Conservation (phyloP, 1,284 basidiomycete genomes). For the Termitomyces sp. region DNA sequence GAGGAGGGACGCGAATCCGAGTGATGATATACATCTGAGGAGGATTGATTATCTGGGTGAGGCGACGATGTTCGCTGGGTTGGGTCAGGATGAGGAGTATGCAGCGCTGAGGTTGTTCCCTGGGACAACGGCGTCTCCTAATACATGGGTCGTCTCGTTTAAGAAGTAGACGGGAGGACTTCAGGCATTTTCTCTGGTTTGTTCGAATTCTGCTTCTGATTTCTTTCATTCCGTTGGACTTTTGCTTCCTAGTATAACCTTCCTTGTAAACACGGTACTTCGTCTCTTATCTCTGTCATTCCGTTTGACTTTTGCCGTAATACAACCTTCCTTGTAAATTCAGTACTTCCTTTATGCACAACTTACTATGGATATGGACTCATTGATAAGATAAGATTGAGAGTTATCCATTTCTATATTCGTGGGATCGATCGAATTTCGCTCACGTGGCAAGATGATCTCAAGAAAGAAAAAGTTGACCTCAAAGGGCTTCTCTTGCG, state of each 20-base stretch:
- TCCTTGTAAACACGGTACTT: background rate
- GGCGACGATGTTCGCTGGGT: constrained; percentile 47
- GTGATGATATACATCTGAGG: constrained; percentile 31
- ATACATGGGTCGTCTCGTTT: constrained; percentile 30
- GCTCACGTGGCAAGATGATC: constrained; percentile 8
- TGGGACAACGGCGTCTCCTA: constrained; percentile 22
- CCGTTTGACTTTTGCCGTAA: background rate
- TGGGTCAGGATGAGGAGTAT: constrained; percentile 53
- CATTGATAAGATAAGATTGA: too few species aligned
- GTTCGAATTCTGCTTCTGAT: too few species aligned
- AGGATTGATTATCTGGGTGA: constrained; percentile 59
- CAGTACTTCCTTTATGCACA: too few species aligned
- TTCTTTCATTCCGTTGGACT: background rate
- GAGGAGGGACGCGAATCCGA: constrained; percentile 23
- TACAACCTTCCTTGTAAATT: background rate
- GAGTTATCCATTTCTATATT: too few species aligned
- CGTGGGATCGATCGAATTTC: background rate
- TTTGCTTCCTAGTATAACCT: background rate
- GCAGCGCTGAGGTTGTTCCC: constrained; percentile 44
- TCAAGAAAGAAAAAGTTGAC: constrained; percentile 2
- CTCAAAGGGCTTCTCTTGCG: background rate
- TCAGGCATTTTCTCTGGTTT: background rate
- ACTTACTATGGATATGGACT: too few species aligned
- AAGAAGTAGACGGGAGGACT: background rate
- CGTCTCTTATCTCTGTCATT: background rate